Percentiles rank a stretch among this genome's conserved stretches.
phyloP scores from a whole-genome alignment of 1,139 yeast species.

The Saccharomyces uvarum region DNA sequence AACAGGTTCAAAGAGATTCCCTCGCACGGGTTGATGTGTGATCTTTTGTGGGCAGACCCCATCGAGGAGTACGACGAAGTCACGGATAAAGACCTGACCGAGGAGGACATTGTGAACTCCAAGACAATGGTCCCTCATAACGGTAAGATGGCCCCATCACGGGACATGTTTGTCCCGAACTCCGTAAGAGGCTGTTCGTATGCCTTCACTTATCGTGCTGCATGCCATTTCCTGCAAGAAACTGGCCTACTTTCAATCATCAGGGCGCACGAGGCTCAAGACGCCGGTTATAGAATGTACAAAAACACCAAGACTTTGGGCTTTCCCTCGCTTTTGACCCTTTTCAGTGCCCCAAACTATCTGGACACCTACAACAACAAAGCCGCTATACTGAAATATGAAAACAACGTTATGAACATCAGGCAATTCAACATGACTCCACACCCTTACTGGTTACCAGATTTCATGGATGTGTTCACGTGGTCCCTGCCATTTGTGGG shows the following conservation, averaged over 20 bases:
- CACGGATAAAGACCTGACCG: constrained; percentile 36
- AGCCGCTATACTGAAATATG: constrained; percentile 91
- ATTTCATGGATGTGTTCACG: constrained; percentile 93
- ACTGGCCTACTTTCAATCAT: constrained; percentile 77
- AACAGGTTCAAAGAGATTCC: constrained; percentile 92
- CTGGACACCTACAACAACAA: constrained; percentile 88
- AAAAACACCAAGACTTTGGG: constrained; percentile 78
- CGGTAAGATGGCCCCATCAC: constrained; percentile 3
- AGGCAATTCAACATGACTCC: constrained; percentile 90
- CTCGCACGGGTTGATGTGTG: constrained; percentile 90
- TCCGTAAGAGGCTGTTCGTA: constrained; percentile 88
- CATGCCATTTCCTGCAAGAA: constrained; percentile 70
- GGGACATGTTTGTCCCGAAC: constrained; percentile 52
- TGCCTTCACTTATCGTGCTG: constrained; percentile 79
- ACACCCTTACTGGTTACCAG: constrained; percentile 96
- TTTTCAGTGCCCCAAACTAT: constrained; percentile 94
- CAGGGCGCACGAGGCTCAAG: constrained; percentile 97
- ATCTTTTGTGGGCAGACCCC: constrained; percentile 94
- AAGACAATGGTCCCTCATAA: neutral
- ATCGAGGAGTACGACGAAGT: constrained; percentile 79
- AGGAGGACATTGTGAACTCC: constrained; percentile 8
- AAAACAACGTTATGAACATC: constrained; percentile 86
- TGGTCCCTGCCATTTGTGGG: constrained; percentile 98
- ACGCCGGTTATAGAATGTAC: constrained; percentile 94
- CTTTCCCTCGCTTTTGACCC: constrained; percentile 86